phyloP scores from a whole-genome alignment of 2,329 filamentous ascomycete genomes.

The Cercospora nicotianae region DNA sequence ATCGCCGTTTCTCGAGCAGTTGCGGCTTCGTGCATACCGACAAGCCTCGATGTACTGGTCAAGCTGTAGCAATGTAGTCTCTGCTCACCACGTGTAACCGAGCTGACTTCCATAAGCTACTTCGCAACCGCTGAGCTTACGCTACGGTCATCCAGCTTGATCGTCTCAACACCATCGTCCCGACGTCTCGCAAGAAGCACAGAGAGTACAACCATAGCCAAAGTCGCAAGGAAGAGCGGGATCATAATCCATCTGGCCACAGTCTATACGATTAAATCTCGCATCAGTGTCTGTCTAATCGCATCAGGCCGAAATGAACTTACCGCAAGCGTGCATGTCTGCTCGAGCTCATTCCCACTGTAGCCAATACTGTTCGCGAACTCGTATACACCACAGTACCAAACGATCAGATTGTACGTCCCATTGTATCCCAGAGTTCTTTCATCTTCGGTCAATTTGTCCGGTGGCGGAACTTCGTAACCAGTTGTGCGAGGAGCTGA shows the following conservation, averaged over 20 bases:
- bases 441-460: background rate
- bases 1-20: too few species aligned
- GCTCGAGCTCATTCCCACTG: background rate
- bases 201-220: background rate
- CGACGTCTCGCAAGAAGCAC: background rate
- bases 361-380: background rate
- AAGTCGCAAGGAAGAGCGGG: background rate
- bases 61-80: too few species aligned
- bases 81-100: too few species aligned
- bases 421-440: background rate
- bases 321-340: background rate
- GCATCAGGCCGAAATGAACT: background rate
- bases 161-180: background rate
- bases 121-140: background rate
- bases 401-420: background rate
- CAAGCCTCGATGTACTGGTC: too few species aligned
- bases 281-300: background rate
- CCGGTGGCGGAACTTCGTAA: background rate
- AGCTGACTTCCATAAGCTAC: background rate
- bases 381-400: background rate
- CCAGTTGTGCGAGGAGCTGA: background rate
- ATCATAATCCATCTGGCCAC: background rate
- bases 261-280: background rate
- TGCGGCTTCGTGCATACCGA: too few species aligned
- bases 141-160: background rate